Percentiles rank a stretch among this genome's conserved stretches.
These are phyloP conservation scores for Lachnellula arida DNA, from an alignment of 2,329 filamentous ascomycete species.

Conservation along the genomic window DNA sequence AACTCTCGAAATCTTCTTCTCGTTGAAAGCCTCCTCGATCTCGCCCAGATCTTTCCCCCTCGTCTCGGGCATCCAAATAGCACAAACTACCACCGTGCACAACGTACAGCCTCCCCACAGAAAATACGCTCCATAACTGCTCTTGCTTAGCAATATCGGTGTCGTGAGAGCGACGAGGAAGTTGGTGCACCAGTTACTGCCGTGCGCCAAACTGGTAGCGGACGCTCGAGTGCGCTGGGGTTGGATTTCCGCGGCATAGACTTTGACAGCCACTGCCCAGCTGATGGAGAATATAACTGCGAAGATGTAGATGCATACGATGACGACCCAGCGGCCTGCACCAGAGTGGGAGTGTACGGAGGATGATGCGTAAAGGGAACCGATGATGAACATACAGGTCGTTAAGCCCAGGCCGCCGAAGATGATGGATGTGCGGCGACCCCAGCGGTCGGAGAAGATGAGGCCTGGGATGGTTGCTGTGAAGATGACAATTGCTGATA, in stretches of 20 bases:
- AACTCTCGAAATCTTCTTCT: not conserved
- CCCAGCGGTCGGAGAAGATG: conserved; percentile 53
- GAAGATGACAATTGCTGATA: conserved; percentile 56
- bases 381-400: conserved; percentile 49
- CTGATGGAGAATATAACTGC: conserved; percentile 42
- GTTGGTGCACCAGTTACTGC: conserved; percentile 25
- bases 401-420: conserved; percentile 48
- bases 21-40: conserved; percentile 20
- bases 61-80: conserved; percentile 31
- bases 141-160: conserved; percentile 27
- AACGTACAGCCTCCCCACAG: conserved; percentile 37
- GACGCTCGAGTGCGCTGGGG: conserved; percentile 49
- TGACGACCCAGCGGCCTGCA: conserved; percentile 45
- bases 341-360: conserved; percentile 37
- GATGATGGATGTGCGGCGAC: conserved; percentile 49
- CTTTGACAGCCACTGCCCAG: conserved; percentile 52
- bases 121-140: conserved; percentile 26
- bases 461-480: conserved; percentile 52
- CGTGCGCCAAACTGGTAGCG: conserved; percentile 44
- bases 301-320: conserved; percentile 47
- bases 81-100: conserved; percentile 14
- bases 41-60: conserved; percentile 22
- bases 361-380: conserved; percentile 46
- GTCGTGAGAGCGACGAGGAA: conserved; percentile 33
- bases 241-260: conserved; percentile 56